Percentiles rank a stretch among this genome's conserved stretches.
These are phyloP conservation scores for Didymella pomorum DNA, from an alignment of 2,329 filamentous ascomycete species.

Conservation along the genomic window DNA sequence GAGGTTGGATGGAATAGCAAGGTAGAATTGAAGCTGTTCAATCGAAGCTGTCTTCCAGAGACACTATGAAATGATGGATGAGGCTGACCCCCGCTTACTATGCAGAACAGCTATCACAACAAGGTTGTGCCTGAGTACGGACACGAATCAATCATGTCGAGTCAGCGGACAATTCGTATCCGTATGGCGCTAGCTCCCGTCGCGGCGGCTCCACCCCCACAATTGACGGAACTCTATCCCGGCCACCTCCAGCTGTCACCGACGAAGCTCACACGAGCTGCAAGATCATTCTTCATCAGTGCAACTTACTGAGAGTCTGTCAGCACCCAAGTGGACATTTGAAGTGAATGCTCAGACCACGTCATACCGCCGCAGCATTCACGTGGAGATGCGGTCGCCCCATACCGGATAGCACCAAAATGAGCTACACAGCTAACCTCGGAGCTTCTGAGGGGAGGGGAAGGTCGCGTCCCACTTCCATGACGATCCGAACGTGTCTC, in stretches of 20 bases:
- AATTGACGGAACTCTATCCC: neutral
- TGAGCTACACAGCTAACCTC: conserved; percentile 1
- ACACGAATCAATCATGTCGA: conserved; percentile 5
- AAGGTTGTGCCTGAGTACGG: accelerated
- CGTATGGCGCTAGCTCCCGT: neutral
- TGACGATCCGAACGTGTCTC: neutral
- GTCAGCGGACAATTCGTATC: neutral
- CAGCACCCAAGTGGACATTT: too few relatives aligned
- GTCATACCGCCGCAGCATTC: too few relatives aligned
- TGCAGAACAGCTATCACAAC: neutral
- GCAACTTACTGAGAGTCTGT: neutral
- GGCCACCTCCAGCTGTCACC: neutral
- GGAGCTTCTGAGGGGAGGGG: conserved; percentile 1
- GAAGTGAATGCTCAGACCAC: too few relatives aligned
- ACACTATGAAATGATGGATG: neutral
- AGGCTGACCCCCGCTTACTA: neutral
- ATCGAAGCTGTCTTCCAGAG: neutral
- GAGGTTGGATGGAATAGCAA: neutral
- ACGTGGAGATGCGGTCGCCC: neutral
- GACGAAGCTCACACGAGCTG: neutral
- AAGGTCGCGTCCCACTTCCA: conserved; percentile 1
- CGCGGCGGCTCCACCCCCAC: conserved; percentile 2
- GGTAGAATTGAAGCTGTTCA: neutral
- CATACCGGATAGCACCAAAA: neutral
- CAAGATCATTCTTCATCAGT: neutral